Evolutionary conservation across 352 stramenopile genomes (phyloP).

Genomic region (Globisporangium irregulare): DNA sequence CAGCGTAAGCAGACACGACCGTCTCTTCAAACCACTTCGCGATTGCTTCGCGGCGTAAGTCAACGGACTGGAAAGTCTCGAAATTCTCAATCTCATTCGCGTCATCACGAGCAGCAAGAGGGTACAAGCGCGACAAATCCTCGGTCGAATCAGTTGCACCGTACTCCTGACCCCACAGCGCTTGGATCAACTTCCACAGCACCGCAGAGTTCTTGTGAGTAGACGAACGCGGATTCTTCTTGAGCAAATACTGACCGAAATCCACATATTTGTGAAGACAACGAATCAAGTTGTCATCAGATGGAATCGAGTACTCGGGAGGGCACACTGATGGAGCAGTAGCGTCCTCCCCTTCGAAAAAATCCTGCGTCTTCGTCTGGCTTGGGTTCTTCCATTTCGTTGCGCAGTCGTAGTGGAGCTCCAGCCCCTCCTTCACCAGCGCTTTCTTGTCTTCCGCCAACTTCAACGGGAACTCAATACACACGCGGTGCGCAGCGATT

Average conservation of each 20-base stretch:
- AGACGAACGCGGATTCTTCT: constrained; percentile 22
- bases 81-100: constrained; percentile 58
- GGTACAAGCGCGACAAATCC: constrained; percentile 26
- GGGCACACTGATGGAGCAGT: constrained; percentile 22
- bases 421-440: constrained; percentile 48
- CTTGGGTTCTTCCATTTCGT: constrained; percentile 18
- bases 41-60: constrained; percentile 68
- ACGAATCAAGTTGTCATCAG: constrained; percentile 42
- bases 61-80: constrained; percentile 63
- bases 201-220: constrained; percentile 23
- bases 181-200: constrained; percentile 72
- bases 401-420: constrained; percentile 54
- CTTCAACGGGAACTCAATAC: constrained; percentile 53
- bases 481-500: constrained; percentile 26
- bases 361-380: constrained; percentile 16
- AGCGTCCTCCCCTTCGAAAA: constrained; percentile 25
- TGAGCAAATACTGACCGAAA: constrained; percentile 30
- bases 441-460: constrained; percentile 32
- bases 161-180: constrained; percentile 79
- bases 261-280: constrained; percentile 64
- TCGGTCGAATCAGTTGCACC: constrained; percentile 25
- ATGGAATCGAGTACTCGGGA: constrained; percentile 44
- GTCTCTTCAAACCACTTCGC: constrained; percentile 75
- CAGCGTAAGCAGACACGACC: constrained; percentile 23
- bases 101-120: constrained; percentile 57